A percentile compares a stretch with the other conserved stretches of the same genome.
phyloP scores from a whole-genome alignment of 2,329 filamentous ascomycete species.

The Eutypa lata region DNA sequence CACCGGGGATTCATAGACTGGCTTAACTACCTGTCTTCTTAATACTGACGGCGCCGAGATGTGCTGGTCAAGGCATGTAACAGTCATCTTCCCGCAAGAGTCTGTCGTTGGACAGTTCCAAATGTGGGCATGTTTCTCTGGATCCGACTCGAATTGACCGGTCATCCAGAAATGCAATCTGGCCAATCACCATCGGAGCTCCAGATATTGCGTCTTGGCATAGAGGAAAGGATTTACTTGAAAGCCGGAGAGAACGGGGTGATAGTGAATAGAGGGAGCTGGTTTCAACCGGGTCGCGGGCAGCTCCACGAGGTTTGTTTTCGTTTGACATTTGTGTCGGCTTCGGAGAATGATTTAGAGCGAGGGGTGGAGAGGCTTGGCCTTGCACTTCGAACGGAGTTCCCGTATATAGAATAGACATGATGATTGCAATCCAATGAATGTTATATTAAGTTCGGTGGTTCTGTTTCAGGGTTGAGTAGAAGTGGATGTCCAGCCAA shows the following conservation, averaged over 20 bases:
- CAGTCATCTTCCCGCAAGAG: conserved; percentile 16
- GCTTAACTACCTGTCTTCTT: conserved; percentile 19
- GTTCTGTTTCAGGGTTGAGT: neutral
- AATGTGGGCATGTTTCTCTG: neutral
- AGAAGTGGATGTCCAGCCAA: conserved; percentile 26
- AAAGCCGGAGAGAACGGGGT: conserved; percentile 12
- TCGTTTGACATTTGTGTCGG: conserved; percentile 5
- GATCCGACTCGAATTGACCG: neutral
- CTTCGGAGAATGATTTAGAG: conserved; percentile 4
- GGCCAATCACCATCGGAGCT: neutral
- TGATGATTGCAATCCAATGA: neutral
- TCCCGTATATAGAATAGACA: neutral
- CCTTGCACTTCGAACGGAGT: neutral
- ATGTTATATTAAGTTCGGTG: too few species aligned
- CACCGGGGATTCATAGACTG: conserved; percentile 27
- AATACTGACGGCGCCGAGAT: conserved; percentile 22
- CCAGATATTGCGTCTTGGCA: conserved; percentile 27
- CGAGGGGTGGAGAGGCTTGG: neutral
- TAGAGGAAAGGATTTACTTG: conserved; percentile 18
- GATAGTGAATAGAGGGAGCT: conserved; percentile 18
- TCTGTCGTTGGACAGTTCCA: neutral
- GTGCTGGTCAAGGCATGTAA: conserved; percentile 23
- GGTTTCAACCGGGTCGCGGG: conserved; percentile 12
- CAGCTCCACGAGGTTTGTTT: conserved; percentile 1
- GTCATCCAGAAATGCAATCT: neutral